Percentiles rank a stretch among this genome's conserved stretches.
Conservation (phyloP, 169 alveolate species). For the Miamiensis avidus region DNA sequence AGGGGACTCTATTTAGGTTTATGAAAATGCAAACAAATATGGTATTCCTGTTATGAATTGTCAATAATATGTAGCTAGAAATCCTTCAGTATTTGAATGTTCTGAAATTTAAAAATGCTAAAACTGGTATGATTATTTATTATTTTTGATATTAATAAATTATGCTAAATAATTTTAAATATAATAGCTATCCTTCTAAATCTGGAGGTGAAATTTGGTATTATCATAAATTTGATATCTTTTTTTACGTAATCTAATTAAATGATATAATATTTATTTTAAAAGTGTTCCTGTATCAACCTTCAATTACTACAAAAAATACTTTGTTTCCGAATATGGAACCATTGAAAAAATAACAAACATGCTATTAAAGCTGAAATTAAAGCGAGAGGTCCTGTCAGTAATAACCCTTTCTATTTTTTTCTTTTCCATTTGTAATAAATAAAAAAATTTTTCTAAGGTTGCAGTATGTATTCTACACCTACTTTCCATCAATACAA, state of each 20-base stretch:
- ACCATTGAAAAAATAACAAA: constrained; percentile 59
- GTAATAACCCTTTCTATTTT: no score
- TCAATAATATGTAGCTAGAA: constrained; percentile 64
- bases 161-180: neutral
- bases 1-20: constrained; percentile 80
- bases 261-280: no score
- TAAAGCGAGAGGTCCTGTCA: constrained; percentile 73
- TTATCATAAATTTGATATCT: neutral
- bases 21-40: constrained; percentile 50
- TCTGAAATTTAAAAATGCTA: constrained; percentile 54
- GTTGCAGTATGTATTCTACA: constrained; percentile 73
- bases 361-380: constrained; percentile 70
- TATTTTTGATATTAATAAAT: neutral
- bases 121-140: constrained; percentile 39
- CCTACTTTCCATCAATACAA: constrained; percentile 55
- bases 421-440: no score
- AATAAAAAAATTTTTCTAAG: no score
- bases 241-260: no score
- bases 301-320: neutral
- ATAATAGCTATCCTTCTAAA: constrained; percentile 4
- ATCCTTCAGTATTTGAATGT: constrained; percentile 43
- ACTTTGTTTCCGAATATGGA: constrained; percentile 38
- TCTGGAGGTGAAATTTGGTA: constrained; percentile 18
- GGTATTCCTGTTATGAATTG: constrained; percentile 81
- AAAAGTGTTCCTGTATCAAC: neutral